Evolutionary conservation across 192 early-diverging fungal genomes (phyloP).

Genomic region (Backusella sp.): DNA sequence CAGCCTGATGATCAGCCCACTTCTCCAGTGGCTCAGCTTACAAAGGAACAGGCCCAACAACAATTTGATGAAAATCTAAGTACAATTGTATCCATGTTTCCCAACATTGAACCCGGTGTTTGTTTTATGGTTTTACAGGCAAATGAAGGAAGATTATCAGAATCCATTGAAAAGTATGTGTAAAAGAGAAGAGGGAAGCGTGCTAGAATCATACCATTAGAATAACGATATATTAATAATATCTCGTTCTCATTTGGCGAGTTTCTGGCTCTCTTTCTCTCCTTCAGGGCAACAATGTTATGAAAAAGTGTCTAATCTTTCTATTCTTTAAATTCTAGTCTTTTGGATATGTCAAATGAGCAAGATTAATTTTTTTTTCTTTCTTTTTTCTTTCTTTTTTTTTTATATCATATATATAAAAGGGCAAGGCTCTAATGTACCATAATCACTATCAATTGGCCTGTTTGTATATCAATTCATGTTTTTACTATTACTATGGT

Average conservation of each 20-base stretch:
- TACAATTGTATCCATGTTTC: conserved; percentile 68
- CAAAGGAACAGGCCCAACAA: conserved; percentile 4
- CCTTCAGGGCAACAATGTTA: neutral
- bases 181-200: neutral
- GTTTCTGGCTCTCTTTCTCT: neutral
- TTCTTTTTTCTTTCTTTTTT: no score
- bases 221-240: neutral
- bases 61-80: conserved; percentile 52
- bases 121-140: conserved; percentile 72
- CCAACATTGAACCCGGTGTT: conserved; percentile 68
- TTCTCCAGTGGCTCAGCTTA: neutral
- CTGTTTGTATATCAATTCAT: neutral
- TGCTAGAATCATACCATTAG: neutral
- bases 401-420: neutral
- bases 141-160: conserved; percentile 52
- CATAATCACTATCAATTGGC: neutral
- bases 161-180: conserved; percentile 45
- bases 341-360: conserved; percentile 20
- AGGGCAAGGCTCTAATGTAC: neutral
- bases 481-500: neutral
- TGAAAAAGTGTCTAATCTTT: neutral
- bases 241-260: neutral
- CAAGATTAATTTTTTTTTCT: conserved; percentile 4
- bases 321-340: neutral
- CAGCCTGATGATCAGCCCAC: neutral